Base-by-base conservation (phyloP, 129 eudicot species). In the Flaveria linearis region DNA sequence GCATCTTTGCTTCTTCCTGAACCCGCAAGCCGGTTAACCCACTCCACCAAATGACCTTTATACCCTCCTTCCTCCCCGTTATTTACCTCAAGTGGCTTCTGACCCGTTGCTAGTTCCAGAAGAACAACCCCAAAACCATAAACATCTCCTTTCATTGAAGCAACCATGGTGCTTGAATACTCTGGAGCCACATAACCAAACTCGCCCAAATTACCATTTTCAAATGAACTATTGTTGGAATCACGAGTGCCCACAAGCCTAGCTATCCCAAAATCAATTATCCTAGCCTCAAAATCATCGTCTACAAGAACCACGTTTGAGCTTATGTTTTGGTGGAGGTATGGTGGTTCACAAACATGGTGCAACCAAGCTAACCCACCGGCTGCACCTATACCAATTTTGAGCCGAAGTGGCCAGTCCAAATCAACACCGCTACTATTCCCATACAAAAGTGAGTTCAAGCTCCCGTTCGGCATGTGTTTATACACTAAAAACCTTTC, bases 141-240 rank as follows among this genome's bases (percentile, higher is more conserved):
- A 52, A 83, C 89, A 74, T 88, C 92, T 39, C 92, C 92, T 81
- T 88, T 85, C 84, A 83, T 73, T 3, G 92, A 88, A 23, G 92
- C 92, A 74, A 88, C 86, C 92, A 88, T 85, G 17, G 92, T 88
- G 68, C 88, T 85, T 3, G 90, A 83, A 68, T 88, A 88, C 71
- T 88, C 92, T 1, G 92, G 92, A 78, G 92, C 87, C 67, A 88
- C 92, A 62, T 85, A 88, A 43, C 92, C 92, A 50, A 88, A 85
- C 74, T 88, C 90, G 17, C 92, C 92, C 81, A 88, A 85, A 62
- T 85, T 87, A n/a, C 88, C 88, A 25, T 85, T 85, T 28, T 82
- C 87, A 62, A 88, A 83, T 4, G 89, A 85, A 63, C 87, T 88
- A 49, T 86, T 87, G 23, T 81, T 81, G 26, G 90, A 85, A 50